Percentiles rank a stretch among this genome's conserved stretches.
phyloP scores from a whole-genome alignment of 495 filamentous ascomycete genomes.

The Penicillium angulare region DNA sequence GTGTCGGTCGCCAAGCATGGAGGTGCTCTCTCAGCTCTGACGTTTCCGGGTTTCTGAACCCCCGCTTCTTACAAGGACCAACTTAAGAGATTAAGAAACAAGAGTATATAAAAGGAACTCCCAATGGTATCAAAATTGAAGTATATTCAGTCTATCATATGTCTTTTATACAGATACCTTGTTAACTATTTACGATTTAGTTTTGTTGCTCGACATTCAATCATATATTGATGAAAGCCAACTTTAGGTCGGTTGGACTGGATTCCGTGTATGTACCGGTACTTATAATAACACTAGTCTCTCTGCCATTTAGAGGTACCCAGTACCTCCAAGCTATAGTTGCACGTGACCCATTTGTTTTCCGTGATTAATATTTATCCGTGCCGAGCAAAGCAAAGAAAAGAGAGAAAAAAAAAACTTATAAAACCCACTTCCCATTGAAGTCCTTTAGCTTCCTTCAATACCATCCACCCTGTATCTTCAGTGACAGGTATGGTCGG shows the following conservation, averaged over 20 bases:
- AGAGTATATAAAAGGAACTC: too few relatives aligned
- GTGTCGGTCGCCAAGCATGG: constrained; percentile 21
- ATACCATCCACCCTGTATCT: constrained; percentile 8
- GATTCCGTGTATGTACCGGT: not conserved
- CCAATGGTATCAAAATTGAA: too few relatives aligned
- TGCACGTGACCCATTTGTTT: too few relatives aligned
- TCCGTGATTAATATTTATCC: too few relatives aligned
- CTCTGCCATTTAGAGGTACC: too few relatives aligned
- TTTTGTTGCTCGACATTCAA: too few relatives aligned
- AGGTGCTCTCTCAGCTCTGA: constrained; percentile 20
- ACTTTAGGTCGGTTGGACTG: not conserved
- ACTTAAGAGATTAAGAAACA: too few relatives aligned
- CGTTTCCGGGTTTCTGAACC: constrained; percentile 15
- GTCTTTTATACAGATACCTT: too few relatives aligned
- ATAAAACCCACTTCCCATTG: constrained; percentile 16
- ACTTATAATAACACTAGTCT: not conserved
- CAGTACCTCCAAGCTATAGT: not conserved
- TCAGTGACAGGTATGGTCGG: constrained; percentile 22
- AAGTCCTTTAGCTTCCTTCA: constrained; percentile 4
- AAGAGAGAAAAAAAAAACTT: constrained; percentile 25
- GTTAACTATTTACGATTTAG: too few relatives aligned
- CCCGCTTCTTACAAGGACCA: not conserved
- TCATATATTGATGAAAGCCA: too few relatives aligned
- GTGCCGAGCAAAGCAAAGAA: constrained; percentile 17
- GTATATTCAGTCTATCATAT: too few relatives aligned